Evolutionary conservation across 1,284 basidiomycete genomes (phyloP).

Genomic region (Sutorius eximius): DNA sequence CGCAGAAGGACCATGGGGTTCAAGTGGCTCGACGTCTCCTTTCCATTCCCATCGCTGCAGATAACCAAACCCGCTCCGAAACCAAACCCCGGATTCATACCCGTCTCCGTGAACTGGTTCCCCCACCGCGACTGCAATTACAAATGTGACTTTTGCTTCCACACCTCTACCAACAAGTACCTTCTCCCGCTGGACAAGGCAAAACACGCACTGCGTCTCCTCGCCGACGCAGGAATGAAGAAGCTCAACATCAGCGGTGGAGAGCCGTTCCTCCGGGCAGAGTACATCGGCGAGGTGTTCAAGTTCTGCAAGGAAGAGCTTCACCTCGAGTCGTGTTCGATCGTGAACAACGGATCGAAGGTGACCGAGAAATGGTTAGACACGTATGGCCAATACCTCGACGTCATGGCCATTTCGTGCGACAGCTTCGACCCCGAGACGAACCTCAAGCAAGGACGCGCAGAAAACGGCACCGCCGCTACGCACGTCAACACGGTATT

Average conservation of each 20-base stretch:
- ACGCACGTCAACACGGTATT: conserved; percentile 13
- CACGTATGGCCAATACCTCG: conserved; percentile 37
- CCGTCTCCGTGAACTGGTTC: conserved; percentile 23
- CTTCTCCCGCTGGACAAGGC: conserved; percentile 37
- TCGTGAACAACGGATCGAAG: conserved; percentile 40
- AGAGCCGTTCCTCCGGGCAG: conserved; percentile 39
- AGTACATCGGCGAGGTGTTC: conserved; percentile 40
- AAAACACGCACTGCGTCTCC: conserved; percentile 36
- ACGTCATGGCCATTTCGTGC: conserved; percentile 41
- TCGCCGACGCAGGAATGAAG: conserved; percentile 39
- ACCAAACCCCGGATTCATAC: conserved; percentile 12
- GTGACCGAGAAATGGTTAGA: conserved; percentile 42
- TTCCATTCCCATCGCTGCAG: not conserved
- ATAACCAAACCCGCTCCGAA: conserved; percentile 1
- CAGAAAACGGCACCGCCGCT: conserved; percentile 28
- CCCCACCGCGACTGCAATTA: conserved; percentile 33
- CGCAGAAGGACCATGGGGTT: not conserved
- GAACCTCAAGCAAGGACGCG: conserved; percentile 35
- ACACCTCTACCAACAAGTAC: conserved; percentile 34
- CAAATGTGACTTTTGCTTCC: conserved; percentile 39
- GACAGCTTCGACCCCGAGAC: conserved; percentile 40
- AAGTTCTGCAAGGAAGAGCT: conserved; percentile 42
- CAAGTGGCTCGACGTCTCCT: not conserved
- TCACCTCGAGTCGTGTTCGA: conserved; percentile 35
- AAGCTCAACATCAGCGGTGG: conserved; percentile 44